Base-by-base conservation (phyloP, 2,329 filamentous ascomycete species). In the Nothophaeocryptopus gaeumannii region DNA sequence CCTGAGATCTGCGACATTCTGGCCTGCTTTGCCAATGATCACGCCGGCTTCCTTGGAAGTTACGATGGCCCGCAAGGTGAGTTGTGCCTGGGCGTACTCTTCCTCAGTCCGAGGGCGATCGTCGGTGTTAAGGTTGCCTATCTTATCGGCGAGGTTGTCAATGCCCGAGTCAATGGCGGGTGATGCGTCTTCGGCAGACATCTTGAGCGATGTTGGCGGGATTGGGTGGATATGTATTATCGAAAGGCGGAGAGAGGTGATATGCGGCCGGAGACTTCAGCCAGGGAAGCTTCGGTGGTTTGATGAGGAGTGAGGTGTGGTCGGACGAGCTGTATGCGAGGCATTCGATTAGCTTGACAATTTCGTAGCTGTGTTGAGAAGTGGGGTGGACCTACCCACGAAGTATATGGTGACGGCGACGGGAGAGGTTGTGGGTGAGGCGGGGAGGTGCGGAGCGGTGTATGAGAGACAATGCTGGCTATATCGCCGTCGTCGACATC, bases 1-100 rank as follows among this genome's bases (percentile, higher is more conserved):
- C 68, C 93, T 86, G 56, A 99, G 81, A 67, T 97, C 92, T 40
- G 93, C 93, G 47, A 99, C 93, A 67, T 99, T 97, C 80, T 97
- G 96, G 68, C 93, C 93, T 50, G 86, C 90, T 77, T 99, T 99
- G 72, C 93, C 93, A 72, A 99, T 99, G 72, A 99, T 97, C 65
- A 99, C 90, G 67, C 93, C 93, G 53, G 93, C 93, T 75, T 99
- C 93, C 77, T 97, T 97, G 71, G 93, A 96, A 31, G 93, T 96
- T 61, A 99, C 93, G 69, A 99, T 96, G 63, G 93, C 93, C 70
- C 93, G 88, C 58, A 99, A 83, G 55, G 93, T 99, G 65, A 99
- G 80, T 73, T 95, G 88, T 45, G 91, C 84, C 70, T 90, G 83
- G 44, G 89, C 90, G 69, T 99, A 99, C 73, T 99, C 93, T 70